Conservation (phyloP, 305 asterid species). For the Solanum hybrid region DNA sequence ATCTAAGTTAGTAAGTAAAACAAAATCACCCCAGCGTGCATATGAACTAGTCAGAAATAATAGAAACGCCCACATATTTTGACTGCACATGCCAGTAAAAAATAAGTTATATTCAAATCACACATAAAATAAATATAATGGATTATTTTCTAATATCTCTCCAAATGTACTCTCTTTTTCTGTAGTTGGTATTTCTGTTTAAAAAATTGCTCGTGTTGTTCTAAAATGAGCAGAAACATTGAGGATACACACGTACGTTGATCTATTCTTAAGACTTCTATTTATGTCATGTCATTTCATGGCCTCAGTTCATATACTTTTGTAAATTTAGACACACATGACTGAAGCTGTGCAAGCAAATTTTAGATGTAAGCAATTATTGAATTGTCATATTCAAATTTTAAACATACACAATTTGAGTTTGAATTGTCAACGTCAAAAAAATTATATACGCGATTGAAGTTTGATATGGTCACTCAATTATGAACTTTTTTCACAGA, state of each 20-base stretch:
- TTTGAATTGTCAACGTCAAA: not conserved
- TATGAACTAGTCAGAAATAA: not conserved
- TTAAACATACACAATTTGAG: not conserved
- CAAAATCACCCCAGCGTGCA: not conserved
- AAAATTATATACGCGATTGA: not conserved
- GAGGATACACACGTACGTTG: not conserved
- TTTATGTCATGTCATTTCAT: too few relatives aligned
- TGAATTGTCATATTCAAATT: not conserved
- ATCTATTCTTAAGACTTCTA: too few relatives aligned
- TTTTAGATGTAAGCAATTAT: not conserved
- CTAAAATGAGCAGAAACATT: not conserved
- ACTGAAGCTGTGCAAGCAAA: not conserved
- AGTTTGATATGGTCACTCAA: not conserved
- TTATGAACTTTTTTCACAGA: too few relatives aligned
- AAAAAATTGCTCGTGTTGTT: not conserved
- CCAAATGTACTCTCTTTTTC: not conserved
- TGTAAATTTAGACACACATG: not conserved
- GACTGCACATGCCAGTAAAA: not conserved
- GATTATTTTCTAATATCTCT: not conserved
- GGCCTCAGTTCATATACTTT: too few relatives aligned
- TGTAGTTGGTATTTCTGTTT: not conserved
- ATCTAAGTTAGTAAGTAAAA: not conserved
- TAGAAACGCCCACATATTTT: not conserved
- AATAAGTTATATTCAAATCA: not conserved
- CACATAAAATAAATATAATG: not conserved